Evolutionary conservation across 352 stramenopile genomes (phyloP), one percentile per base, ranked within the genome.

Genomic region (Globisporangium yorkense): DNA sequence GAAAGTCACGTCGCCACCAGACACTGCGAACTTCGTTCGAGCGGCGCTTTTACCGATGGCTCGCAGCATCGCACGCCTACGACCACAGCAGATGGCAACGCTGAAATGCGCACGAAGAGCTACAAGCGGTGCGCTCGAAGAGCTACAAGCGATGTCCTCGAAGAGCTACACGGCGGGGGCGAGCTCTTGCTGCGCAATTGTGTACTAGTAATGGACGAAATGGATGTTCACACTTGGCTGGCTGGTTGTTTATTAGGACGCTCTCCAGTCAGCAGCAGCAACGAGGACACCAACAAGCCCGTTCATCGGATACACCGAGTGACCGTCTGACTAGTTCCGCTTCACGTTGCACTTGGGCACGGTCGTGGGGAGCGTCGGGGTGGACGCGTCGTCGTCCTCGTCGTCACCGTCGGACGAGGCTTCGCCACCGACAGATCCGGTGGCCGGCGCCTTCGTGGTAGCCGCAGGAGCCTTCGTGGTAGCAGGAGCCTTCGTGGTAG

Each of bases 291-390:
- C 4, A 41, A 41, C 35, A 41, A 41, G 9, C 16, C 12, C 35
- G 35, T 15, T 41, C 35, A 16, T 41, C 8, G 12, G 18, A 27
- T 27, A 21, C 43, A 29, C 8, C 7, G n/a, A 31, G 48, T 54
- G 35, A 41, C 0, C 35, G 35, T 7, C 35, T 13, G 35, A 18
- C 51, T 56, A 61, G 55, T 54, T 61, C 24, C 54, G 52, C 55
- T 61, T 61, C 45, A 61, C 46, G 49, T 18, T 44, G 24, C 55
- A 61, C 55, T 61, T 61, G 35, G 55, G 50, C 35, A 47, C 41
- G 33, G 50, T 46, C 15, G 35, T 43, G 5, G 55, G 55, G 45
- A 60, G 52, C 21, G 54, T 48, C 13, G 37, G n/a, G 37, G 20
- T 47, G 12, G 55, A 20, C 13, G 41, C 24, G 50, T 31, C 12